phyloP scores from a whole-genome alignment of 2,329 filamentous ascomycete genomes.

The Emergomyces pasteurianus region DNA sequence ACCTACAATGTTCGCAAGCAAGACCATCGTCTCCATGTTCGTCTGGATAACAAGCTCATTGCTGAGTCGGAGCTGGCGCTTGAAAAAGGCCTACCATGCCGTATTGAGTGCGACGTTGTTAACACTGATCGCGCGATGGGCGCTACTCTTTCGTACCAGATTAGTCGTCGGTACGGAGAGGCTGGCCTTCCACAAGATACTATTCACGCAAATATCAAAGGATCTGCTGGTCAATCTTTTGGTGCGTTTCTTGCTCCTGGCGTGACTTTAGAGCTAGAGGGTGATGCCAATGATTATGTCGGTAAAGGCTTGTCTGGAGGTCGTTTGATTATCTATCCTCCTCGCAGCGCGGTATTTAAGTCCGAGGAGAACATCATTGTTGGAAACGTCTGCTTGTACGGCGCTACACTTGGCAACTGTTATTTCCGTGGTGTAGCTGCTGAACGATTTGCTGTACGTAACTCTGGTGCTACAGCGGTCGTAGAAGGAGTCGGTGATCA shows the following conservation, averaged over 20 bases:
- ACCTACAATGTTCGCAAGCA: conserved; percentile 98
- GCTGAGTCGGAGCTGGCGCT: conserved; percentile 88
- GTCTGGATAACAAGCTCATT: conserved; percentile 93
- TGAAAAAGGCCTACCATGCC: conserved; percentile 83
- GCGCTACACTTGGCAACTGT: conserved; percentile 78
- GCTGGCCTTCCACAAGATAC: conserved; percentile 82
- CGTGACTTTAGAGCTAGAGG: conserved; percentile 88
- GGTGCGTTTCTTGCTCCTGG: conserved; percentile 88
- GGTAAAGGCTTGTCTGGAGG: conserved; percentile 92
- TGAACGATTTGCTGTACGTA: conserved; percentile 91
- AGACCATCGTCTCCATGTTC: conserved; percentile 84
- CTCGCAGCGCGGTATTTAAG: conserved; percentile 81
- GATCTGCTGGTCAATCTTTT: conserved; percentile 92
- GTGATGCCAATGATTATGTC: conserved; percentile 93
- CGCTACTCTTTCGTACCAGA: conserved; percentile 88
- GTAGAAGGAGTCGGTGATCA: conserved; percentile 95
- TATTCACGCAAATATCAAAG: conserved; percentile 91
- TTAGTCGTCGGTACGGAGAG: conserved; percentile 85
- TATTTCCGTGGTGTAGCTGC: conserved; percentile 97
- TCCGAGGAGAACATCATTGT: conserved; percentile 92
- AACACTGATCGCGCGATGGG: conserved; percentile 93
- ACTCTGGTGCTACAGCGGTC: conserved; percentile 91
- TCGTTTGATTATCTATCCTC: conserved; percentile 84
- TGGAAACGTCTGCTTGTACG: conserved; percentile 90
- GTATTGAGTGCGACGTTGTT: conserved; percentile 91